phyloP scores from a whole-genome alignment of 305 asterid genomes.

The Fraxinus floribunda region DNA sequence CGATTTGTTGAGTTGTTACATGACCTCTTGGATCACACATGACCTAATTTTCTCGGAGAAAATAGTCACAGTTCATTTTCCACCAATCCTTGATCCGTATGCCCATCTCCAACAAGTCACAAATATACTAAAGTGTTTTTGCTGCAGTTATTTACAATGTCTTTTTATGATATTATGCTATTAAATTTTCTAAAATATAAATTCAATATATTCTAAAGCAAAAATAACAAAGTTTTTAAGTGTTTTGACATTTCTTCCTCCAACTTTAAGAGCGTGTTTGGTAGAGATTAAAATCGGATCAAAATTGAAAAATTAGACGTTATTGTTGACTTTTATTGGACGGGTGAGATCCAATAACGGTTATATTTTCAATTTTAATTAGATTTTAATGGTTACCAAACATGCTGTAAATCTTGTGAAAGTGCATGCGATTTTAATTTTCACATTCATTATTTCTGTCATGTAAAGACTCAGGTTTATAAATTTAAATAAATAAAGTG shows the following conservation, averaged over 20 bases:
- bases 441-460: background rate
- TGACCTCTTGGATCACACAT: background rate
- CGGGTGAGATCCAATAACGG: too few species aligned
- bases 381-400: too few species aligned
- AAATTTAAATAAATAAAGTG: too few species aligned
- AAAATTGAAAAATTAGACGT: too few species aligned
- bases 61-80: background rate
- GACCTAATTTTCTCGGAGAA: background rate
- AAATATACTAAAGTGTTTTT: too few species aligned
- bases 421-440: background rate
- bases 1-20: background rate
- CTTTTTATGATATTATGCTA: background rate
- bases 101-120: background rate
- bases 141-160: background rate
- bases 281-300: too few species aligned
- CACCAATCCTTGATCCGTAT: background rate
- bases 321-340: too few species aligned
- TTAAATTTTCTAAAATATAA: too few species aligned
- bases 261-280: background rate
- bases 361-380: too few species aligned
- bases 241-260: background rate
- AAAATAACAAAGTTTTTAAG: background rate
- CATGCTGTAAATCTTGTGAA: background rate
- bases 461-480: background rate
- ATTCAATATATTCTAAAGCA: background rate